phyloP scores from a whole-genome alignment of 164 flowering plant genomes.

The Aristolochia fimbriata region DNA sequence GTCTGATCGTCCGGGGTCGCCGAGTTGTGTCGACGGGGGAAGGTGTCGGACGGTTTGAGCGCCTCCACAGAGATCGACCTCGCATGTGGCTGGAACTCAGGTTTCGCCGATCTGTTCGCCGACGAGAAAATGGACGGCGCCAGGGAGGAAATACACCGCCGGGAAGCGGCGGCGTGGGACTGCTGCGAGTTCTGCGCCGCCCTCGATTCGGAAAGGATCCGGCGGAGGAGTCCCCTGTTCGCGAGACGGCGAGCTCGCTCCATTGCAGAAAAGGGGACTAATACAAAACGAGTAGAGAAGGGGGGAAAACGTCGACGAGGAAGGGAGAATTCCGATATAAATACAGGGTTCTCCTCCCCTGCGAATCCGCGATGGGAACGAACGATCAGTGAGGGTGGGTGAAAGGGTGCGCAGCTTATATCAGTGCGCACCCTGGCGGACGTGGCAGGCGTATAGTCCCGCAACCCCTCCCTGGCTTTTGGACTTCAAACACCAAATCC shows the following conservation, averaged over 20 bases:
- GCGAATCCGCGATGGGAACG: not conserved
- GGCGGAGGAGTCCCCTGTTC: conserved; percentile 50
- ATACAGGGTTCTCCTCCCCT: not conserved
- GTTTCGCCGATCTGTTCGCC: not conserved
- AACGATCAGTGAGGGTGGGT: conserved; percentile 5
- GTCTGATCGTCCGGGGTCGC: conserved; percentile 77
- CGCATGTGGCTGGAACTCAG: conserved; percentile 8
- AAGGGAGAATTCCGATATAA: not conserved
- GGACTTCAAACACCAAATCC: conserved; percentile 6
- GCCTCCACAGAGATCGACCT: conserved; percentile 70
- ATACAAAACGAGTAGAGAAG: not conserved
- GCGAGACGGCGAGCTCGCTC: conserved; percentile 88
- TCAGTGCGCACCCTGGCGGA: not conserved
- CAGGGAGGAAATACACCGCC: conserved; percentile 62
- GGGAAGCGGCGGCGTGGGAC: conserved; percentile 15
- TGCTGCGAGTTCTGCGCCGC: conserved; percentile 2
- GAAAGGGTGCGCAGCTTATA: conserved; percentile 11
- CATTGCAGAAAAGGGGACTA: conserved; percentile 22
- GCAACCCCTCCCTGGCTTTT: not conserved
- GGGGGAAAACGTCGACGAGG: not conserved
- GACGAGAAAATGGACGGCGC: conserved; percentile 29
- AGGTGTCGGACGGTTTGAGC: conserved; percentile 79
- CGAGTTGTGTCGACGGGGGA: conserved; percentile 94
- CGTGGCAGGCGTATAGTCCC: conserved; percentile 5
- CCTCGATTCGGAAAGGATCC: conserved; percentile 48